Evolutionary conservation across 2,329 filamentous ascomycete genomes (phyloP).

Genomic region (Pestalotiopsis sp.): DNA sequence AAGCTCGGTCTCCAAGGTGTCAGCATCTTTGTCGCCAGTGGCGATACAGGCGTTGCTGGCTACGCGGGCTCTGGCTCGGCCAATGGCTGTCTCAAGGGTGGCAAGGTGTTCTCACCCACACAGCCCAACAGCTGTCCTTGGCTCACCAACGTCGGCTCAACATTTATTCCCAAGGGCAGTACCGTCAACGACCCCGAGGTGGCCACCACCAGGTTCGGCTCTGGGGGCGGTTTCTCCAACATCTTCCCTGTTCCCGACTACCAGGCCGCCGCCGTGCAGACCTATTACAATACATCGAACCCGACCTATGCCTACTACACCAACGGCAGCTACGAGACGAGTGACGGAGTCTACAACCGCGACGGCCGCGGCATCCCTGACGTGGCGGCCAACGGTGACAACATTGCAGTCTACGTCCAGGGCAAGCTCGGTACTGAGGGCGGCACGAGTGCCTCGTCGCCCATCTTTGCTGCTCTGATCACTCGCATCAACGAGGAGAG

Average conservation of each 20-base stretch:
- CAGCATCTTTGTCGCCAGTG: slow-evolving; percentile 15
- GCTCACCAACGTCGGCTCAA: slow-evolving; percentile 46
- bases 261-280: slow-evolving; percentile 39
- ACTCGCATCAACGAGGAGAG: slow-evolving; percentile 60
- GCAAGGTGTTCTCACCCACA: slow-evolving; percentile 41
- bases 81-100: slow-evolving; percentile 22
- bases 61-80: slow-evolving; percentile 18
- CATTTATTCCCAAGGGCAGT: slow-evolving; percentile 13
- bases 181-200: slow-evolving; percentile 21
- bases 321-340: slow-evolving; percentile 34
- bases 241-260: slow-evolving; percentile 43
- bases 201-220: slow-evolving; percentile 27
- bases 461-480: slow-evolving; percentile 61
- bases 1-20: slow-evolving; percentile 39
- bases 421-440: slow-evolving; percentile 36
- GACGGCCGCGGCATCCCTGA: slow-evolving; percentile 40
- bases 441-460: slow-evolving; percentile 60
- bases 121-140: slow-evolving; percentile 52
- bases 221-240: slow-evolving; percentile 46
- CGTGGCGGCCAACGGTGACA: slow-evolving; percentile 44
- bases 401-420: slow-evolving; percentile 28
- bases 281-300: slow-evolving; percentile 37
- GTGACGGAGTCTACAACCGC: slow-evolving; percentile 34
- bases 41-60: slow-evolving; percentile 17
- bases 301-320: slow-evolving; percentile 18